Conservation (phyloP, 2,329 filamentous ascomycete species). For the Zymoseptoria ardabiliae region DNA sequence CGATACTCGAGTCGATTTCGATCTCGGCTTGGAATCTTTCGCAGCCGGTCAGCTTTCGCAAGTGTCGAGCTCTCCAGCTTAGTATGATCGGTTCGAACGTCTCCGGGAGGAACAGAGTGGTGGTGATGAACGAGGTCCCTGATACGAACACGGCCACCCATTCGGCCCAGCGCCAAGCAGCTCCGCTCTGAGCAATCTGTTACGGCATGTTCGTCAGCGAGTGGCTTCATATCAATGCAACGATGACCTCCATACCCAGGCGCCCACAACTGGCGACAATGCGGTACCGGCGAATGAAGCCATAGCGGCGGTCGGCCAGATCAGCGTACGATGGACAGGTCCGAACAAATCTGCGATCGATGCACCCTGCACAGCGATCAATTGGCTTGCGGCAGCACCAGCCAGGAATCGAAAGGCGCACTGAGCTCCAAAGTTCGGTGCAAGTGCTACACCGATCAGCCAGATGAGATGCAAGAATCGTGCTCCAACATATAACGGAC, state of each 20-base stretch:
- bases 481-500: conserved; percentile 20
- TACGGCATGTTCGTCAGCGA: neutral
- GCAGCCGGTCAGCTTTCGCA: conserved; percentile 18
- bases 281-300: conserved; percentile 15
- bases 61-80: conserved; percentile 28
- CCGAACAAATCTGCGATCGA: conserved; percentile 24
- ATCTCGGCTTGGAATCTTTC: conserved; percentile 17
- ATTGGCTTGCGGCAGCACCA: conserved; percentile 18
- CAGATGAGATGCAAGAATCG: conserved; percentile 15
- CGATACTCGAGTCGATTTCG: conserved; percentile 13
- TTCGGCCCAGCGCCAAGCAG: conserved; percentile 33
- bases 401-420: conserved; percentile 23
- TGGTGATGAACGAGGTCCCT: conserved; percentile 14
- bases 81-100: conserved; percentile 38
- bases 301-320: conserved; percentile 18
- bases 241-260: conserved; percentile 3
- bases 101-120: conserved; percentile 41
- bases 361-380: conserved; percentile 20
- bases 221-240: neutral
- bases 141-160: conserved; percentile 29
- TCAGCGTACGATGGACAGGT: conserved; percentile 16
- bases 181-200: neutral
- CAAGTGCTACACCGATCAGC: conserved; percentile 17
- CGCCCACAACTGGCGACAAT: conserved; percentile 13
- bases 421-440: conserved; percentile 21